Conservation (phyloP, 805 yeast species). For the Zygosaccharomyces siamensis region DNA sequence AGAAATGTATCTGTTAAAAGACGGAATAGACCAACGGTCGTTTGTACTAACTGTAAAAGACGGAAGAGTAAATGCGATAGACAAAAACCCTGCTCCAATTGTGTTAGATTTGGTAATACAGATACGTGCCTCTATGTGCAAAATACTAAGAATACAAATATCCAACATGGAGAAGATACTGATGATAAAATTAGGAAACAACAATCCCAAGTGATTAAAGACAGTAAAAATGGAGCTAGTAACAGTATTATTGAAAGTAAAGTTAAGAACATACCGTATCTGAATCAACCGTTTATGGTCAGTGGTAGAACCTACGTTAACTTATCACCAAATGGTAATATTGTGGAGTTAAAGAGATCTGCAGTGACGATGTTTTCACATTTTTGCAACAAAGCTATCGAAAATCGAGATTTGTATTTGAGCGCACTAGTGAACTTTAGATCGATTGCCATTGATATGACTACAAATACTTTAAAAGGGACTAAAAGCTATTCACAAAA, state of each 20-base stretch:
- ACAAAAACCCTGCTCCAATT: conserved; percentile 26
- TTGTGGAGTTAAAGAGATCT: conserved; percentile 28
- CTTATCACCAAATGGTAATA: conserved; percentile 25
- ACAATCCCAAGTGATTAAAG: background rate
- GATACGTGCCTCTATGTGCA: conserved; percentile 19
- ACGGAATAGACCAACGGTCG: conserved; percentile 29
- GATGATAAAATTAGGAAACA: background rate
- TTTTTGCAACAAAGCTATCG: conserved; percentile 25
- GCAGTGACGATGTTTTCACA: conserved; percentile 23
- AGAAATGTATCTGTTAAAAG: conserved; percentile 12
- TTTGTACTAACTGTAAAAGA: conserved; percentile 33
- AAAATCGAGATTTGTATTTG: conserved; percentile 29
- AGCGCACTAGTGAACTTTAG: conserved; percentile 20
- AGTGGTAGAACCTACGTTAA: conserved; percentile 14
- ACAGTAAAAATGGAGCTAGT: background rate
- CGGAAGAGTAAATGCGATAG: conserved; percentile 33
- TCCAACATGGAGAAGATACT: background rate
- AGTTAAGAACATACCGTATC: background rate
- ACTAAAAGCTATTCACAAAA: conserved; percentile 7
- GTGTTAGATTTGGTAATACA: conserved; percentile 20
- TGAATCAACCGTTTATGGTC: background rate
- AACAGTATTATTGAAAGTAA: background rate
- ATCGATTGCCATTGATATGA: conserved; percentile 22
- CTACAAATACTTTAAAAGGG: conserved; percentile 16
- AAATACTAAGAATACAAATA: conserved; percentile 1